Evolutionary conservation across 495 filamentous ascomycete genomes (phyloP).

Genomic region (Chaetomium cochliodes): DNA sequence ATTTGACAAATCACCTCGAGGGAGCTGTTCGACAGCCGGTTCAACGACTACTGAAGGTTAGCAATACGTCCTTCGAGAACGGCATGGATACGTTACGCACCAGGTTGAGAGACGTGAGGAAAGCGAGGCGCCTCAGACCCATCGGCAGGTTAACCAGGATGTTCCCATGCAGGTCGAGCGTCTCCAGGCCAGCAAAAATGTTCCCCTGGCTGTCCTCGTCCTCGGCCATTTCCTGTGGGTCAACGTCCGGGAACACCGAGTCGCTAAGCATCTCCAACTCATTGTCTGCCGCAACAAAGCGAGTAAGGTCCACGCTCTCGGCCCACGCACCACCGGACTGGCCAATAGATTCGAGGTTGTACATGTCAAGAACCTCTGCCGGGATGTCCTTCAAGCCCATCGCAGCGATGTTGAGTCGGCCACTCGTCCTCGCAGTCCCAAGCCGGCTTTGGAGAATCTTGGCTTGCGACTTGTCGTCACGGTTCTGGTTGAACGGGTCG

Average conservation of each 20-base stretch:
- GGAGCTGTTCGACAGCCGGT: slow-evolving; percentile 67
- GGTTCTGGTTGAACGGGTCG: slow-evolving; percentile 68
- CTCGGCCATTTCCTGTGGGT: slow-evolving; percentile 53
- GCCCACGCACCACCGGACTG: slow-evolving; percentile 71
- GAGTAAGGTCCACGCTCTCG: slow-evolving; percentile 87
- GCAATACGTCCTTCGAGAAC: not conserved
- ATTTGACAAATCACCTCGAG: slow-evolving; percentile 74
- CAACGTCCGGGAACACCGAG: slow-evolving; percentile 71
- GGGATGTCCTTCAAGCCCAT: slow-evolving; percentile 81
- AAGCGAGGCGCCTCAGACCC: slow-evolving; percentile 68
- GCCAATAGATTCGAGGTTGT: slow-evolving; percentile 62
- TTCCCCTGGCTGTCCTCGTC: slow-evolving; percentile 65
- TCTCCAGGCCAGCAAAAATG: slow-evolving; percentile 81
- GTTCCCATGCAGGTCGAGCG: slow-evolving; percentile 85
- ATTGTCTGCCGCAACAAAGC: slow-evolving; percentile 88
- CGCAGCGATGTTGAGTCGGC: slow-evolving; percentile 84
- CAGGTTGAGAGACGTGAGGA: slow-evolving; percentile 78
- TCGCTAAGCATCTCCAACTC: slow-evolving; percentile 74
- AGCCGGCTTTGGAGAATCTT: slow-evolving; percentile 74
- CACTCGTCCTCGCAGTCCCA: slow-evolving; percentile 71
- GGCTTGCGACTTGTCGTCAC: slow-evolving; percentile 56
- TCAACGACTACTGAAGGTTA: slow-evolving; percentile 62
- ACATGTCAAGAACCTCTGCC: slow-evolving; percentile 85
- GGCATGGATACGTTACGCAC: slow-evolving; percentile 45
- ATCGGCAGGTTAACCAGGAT: slow-evolving; percentile 66